Base-by-base conservation (phyloP, 1,284 basidiomycete genomes). In the Tylopilus orsonianus region DNA sequence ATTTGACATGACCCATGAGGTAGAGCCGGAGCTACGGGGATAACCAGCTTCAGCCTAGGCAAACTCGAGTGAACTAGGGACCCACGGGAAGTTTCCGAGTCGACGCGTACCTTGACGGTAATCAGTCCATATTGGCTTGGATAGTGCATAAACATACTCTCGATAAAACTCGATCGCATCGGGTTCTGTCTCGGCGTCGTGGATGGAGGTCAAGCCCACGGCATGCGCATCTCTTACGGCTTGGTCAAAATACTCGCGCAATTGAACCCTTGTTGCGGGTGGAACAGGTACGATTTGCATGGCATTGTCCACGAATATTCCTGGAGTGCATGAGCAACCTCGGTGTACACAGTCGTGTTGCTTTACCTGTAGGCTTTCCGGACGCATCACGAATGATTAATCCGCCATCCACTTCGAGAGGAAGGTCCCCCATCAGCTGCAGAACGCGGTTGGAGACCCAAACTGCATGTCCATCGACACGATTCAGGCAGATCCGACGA, bases 401-500 rank as follows among this genome's bases (percentile, higher is more conserved):
- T 0, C 93, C 93, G 10, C 93, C 93, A 8, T 83, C 77, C 0
- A 92, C 76, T 10, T 76, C 64, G 9, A 73, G 61, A 0, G 82
- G 81, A 1, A 85, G 70, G 1, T 74, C 60, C 1, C 75, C 78
- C 61, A 90, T 75, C 13, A 83, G 60, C 14, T 81, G 75, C 3
- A 95, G 68, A 0, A 90, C 81, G 1, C 78, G 71, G 24, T 76
- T 71, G 8, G 89, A 93, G 5, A 94, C 85, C 93, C 93, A 97
- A 14, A 79, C 70, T 0, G 91, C 92, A 62, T 97, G 93, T 0
- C 77, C 83, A 60, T 97, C 93, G 2, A 94, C 79, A 19, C 92
- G 79, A 23, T 71, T 70, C 6, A 96, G 75, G 4, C 79, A 77
- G 46, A 95, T 90, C 0, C 79, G 81, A 0, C 87, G 75, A 0